phyloP scores from a whole-genome alignment of 257 asterid genomes.

The Solanum acaule region DNA sequence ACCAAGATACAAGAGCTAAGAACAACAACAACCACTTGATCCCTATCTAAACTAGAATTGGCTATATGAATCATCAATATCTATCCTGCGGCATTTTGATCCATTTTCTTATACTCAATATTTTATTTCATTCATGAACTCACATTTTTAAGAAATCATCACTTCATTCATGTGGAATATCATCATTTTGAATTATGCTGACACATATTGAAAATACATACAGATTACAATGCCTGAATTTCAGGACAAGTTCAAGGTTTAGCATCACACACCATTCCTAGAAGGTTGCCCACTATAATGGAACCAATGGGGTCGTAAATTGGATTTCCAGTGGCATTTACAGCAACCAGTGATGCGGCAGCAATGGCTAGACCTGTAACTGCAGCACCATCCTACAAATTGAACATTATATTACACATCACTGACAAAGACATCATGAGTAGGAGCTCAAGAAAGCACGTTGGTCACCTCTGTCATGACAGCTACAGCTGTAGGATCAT shows the following conservation, averaged over 20 bases:
- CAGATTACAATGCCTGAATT: neutral
- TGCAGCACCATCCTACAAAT: constrained; percentile 96
- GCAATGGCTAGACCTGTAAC: constrained; percentile 95
- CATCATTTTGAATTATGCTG: neutral
- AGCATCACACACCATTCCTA: constrained; percentile 74
- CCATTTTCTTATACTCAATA: neutral
- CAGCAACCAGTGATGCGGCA: constrained; percentile 94
- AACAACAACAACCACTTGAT: neutral
- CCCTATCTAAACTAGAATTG: neutral
- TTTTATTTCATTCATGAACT: neutral
- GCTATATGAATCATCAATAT: neutral
- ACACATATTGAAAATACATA: neutral
- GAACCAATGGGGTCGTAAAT: constrained; percentile 97
- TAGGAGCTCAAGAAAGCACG: constrained; percentile 9
- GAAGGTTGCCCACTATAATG: constrained; percentile 87
- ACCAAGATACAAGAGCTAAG: neutral
- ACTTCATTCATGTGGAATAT: neutral
- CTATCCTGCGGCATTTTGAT: neutral
- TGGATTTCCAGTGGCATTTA: constrained; percentile 80
- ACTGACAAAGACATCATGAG: neutral
- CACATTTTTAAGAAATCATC: neutral
- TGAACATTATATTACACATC: neutral
- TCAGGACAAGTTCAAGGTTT: neutral
- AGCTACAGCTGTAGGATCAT: constrained; percentile 99
- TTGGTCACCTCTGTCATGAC: constrained; percentile 95